Evolutionary conservation across 2,329 filamentous ascomycete genomes (phyloP).

Genomic region (Purpureocillium lavendulum): DNA sequence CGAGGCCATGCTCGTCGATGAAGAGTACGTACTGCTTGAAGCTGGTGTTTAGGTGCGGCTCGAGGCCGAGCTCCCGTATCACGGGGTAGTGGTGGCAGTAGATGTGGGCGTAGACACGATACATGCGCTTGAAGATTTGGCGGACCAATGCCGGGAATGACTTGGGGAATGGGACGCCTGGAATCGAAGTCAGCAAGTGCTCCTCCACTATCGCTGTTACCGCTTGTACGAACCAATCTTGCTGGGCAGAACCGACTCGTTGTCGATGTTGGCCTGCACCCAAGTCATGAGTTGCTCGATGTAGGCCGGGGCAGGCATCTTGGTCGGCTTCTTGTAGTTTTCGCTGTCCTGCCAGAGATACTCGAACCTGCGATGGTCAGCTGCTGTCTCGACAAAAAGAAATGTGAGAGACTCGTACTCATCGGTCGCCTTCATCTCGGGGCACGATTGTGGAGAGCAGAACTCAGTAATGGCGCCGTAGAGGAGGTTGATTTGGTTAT

Average conservation of each 20-base stretch:
- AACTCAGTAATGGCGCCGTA: constrained; percentile 99
- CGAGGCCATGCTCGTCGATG: constrained; percentile 90
- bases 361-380: constrained; percentile 60
- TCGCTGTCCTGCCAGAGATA: constrained; percentile 98
- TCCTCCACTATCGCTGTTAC: neutral
- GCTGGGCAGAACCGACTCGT: constrained; percentile 90
- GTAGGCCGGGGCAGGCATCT: constrained; percentile 95
- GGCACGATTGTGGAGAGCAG: constrained; percentile 93
- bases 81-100: constrained; percentile 99
- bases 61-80: constrained; percentile 85
- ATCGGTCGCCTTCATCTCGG: constrained; percentile 99
- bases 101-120: constrained; percentile 97
- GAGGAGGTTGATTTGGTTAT: constrained; percentile 98
- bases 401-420: constrained; percentile 53
- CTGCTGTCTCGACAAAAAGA: neutral
- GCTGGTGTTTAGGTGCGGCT: constrained; percentile 96
- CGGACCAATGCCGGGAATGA: constrained; percentile 81
- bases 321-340: constrained; percentile 90
- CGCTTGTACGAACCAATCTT: constrained; percentile 57
- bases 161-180: constrained; percentile 89
- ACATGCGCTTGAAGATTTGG: constrained; percentile 98
- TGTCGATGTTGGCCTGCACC: constrained; percentile 93
- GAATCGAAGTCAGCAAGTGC: constrained; percentile 9
- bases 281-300: constrained; percentile 97
- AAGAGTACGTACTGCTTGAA: constrained; percentile 99